These are phyloP conservation scores for Xylariaceae sp. DNA, from an alignment of 2,329 filamentous ascomycete genomes.

Conservation along the genomic window DNA sequence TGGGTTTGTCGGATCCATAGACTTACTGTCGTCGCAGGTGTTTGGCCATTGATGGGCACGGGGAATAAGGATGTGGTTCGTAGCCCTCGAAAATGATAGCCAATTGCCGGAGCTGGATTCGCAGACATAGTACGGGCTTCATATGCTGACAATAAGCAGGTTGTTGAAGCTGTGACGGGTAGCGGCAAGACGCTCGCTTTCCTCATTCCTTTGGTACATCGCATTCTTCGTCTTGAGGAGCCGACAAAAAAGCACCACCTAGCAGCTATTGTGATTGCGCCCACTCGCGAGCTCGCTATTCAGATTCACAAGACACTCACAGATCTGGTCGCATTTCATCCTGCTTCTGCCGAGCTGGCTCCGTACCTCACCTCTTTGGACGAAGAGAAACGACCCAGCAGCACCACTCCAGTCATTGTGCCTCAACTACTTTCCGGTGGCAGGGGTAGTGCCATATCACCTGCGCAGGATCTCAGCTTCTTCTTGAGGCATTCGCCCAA, in stretches of 20 bases:
- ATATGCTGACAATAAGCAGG: conserved; percentile 12
- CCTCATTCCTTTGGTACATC: conserved; percentile 68
- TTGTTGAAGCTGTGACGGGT: conserved; percentile 68
- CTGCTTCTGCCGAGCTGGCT: conserved; percentile 64
- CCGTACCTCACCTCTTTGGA: conserved; percentile 46
- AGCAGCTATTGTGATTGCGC: conserved; percentile 84
- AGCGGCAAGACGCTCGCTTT: conserved; percentile 84
- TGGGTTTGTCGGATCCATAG: not conserved
- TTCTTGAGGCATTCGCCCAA: conserved; percentile 85
- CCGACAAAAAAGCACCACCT: conserved; percentile 86
- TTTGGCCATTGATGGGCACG: conserved; percentile 74
- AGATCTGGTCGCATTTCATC: conserved; percentile 76
- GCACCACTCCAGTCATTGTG: conserved; percentile 53
- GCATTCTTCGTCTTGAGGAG: conserved; percentile 71
- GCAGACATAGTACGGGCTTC: not conserved
- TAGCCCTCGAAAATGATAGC: conserved; percentile 2
- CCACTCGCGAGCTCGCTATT: conserved; percentile 83
- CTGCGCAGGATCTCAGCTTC: conserved; percentile 77
- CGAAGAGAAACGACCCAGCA: conserved; percentile 50
- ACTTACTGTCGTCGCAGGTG: conserved; percentile 29
- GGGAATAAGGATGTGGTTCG: conserved; percentile 29
- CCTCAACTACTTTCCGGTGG: conserved; percentile 88
- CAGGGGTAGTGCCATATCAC: conserved; percentile 53
- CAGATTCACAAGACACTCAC: conserved; percentile 82
- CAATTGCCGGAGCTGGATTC: not conserved